These are phyloP conservation scores for Salmacisia buchloeana DNA, from an alignment of 1,284 basidiomycete species.

Conservation along the genomic window DNA sequence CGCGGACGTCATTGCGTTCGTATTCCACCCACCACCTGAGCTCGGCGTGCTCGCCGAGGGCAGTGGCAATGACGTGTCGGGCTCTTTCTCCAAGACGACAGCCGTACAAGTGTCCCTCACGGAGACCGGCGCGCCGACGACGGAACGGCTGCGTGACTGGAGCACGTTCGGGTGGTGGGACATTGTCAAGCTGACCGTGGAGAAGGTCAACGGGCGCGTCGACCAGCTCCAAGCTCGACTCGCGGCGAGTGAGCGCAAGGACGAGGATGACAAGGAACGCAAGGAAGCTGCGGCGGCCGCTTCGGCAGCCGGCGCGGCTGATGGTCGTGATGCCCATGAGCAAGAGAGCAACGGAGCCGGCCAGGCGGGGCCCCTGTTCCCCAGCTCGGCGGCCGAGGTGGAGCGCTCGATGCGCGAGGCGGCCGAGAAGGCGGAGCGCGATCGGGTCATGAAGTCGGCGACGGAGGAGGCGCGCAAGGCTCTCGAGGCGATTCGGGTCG, in stretches of 20 bases:
- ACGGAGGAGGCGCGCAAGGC: constrained; percentile 25
- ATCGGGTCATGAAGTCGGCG: constrained; percentile 11
- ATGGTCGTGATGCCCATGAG: not conserved
- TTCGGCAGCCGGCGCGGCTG: constrained; percentile 10
- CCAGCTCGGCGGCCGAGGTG: not conserved
- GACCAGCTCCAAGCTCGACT: constrained; percentile 41
- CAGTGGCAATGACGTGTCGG: constrained; percentile 14
- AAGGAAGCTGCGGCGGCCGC: constrained; percentile 30
- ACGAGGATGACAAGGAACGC: constrained; percentile 26
- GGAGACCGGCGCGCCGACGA: not conserved
- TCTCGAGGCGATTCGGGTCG: constrained; percentile 38
- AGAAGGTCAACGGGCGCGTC: constrained; percentile 48
- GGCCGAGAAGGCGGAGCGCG: constrained; percentile 12
- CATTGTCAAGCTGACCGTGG: constrained; percentile 38
- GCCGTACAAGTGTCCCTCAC: not conserved
- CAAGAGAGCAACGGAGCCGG: not conserved
- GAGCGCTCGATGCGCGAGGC: constrained; percentile 2
- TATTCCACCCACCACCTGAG: constrained; percentile 57
- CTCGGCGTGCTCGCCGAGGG: constrained; percentile 6
- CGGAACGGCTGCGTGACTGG: constrained; percentile 31
- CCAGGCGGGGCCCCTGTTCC: not conserved
- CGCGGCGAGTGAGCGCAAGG: constrained; percentile 24
- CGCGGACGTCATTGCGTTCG: constrained; percentile 79
- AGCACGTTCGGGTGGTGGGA: constrained; percentile 39
- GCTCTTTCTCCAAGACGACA: constrained; percentile 13